Conservation (phyloP, 2,329 filamentous ascomycete genomes). For the Sporothrix euskadiensis region DNA sequence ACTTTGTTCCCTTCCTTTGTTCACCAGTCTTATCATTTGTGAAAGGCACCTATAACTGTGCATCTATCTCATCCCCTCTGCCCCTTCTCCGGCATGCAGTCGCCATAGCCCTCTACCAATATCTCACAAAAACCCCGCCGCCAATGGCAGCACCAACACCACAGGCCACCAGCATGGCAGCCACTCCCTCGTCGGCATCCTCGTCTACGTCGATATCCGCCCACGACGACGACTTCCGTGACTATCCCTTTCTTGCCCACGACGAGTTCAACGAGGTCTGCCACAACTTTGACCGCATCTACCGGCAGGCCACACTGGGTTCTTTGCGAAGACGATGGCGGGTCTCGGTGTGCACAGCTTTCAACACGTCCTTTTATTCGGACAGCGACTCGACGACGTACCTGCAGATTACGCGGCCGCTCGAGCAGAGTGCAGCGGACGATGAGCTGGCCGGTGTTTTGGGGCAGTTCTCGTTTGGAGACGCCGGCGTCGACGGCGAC, state of each 20-base stretch:
- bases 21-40: not conserved
- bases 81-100: constrained; percentile 1
- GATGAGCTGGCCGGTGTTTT: constrained; percentile 51
- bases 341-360: constrained; percentile 53
- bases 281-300: constrained; percentile 60
- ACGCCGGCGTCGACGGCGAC: constrained; percentile 1
- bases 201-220: not conserved
- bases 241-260: constrained; percentile 61
- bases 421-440: constrained; percentile 44
- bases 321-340: constrained; percentile 56
- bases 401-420: constrained; percentile 57
- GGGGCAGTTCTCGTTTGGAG: constrained; percentile 48
- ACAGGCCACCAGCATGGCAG: not conserved
- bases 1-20: not conserved
- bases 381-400: constrained; percentile 53
- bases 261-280: constrained; percentile 67
- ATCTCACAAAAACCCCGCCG: not conserved
- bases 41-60: too few species aligned
- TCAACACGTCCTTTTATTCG: constrained; percentile 47
- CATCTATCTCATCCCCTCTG: not conserved
- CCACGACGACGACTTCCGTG: constrained; percentile 44
- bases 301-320: constrained; percentile 60
- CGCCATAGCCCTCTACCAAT: not conserved
- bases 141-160: not conserved
- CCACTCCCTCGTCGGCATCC: not conserved